Evolutionary conservation across 257 asterid species (phyloP).

Genomic region (Solanum ossicruentum): DNA sequence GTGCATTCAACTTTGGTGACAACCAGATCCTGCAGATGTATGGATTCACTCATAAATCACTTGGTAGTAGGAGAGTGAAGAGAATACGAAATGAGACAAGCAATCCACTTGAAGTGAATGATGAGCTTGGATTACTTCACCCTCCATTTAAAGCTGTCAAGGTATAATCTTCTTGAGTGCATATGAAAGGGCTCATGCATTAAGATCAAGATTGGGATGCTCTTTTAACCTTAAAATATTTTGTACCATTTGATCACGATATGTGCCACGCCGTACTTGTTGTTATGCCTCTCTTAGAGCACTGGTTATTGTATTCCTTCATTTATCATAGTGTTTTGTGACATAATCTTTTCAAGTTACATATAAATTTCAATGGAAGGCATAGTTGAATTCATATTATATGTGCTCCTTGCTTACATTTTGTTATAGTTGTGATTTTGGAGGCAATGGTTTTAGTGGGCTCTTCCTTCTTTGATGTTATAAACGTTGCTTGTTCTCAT

Average conservation of each 20-base stretch:
- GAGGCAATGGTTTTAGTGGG: background rate
- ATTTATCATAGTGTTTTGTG: constrained; percentile 20
- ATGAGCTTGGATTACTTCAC: constrained; percentile 65
- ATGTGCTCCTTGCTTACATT: constrained; percentile 1
- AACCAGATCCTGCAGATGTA: constrained; percentile 81
- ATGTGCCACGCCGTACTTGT: constrained; percentile 17
- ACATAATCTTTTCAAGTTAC: constrained; percentile 8
- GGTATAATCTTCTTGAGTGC: constrained; percentile 8
- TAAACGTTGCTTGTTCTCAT: background rate
- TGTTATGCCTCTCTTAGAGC: constrained; percentile 13
- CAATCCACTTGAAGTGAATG: constrained; percentile 61
- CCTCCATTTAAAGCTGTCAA: constrained; percentile 56
- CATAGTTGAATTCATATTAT: background rate
- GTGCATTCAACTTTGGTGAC: constrained; percentile 75
- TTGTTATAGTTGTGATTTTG: background rate
- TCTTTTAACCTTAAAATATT: background rate
- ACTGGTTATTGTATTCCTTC: constrained; percentile 23
- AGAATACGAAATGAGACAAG: constrained; percentile 54
- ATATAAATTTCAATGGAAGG: constrained; percentile 3
- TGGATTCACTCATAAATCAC: constrained; percentile 60
- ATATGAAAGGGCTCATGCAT: background rate
- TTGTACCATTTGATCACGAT: constrained; percentile 4
- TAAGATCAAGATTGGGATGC: background rate
- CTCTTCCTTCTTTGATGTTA: background rate
- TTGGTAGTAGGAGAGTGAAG: constrained; percentile 51